Conservation (phyloP, 768 basidiomycete genomes). For the Brasilioporus rufonigricans region DNA sequence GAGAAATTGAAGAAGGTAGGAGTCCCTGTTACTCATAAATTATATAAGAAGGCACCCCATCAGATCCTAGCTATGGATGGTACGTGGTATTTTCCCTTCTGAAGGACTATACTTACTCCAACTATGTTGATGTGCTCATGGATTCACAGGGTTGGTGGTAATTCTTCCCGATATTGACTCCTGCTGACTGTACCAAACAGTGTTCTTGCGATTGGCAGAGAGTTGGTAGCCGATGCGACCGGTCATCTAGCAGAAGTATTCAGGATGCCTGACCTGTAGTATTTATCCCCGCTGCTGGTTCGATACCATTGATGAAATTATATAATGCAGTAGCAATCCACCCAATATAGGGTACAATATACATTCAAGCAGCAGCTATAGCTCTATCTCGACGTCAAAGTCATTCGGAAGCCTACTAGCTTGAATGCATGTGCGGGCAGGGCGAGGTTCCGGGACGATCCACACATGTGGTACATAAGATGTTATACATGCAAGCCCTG, state of each 20-base stretch:
- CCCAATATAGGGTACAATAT: too few relatives aligned
- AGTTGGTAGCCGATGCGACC: conserved; percentile 39
- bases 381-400: conserved; percentile 75
- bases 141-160: conserved; percentile 21
- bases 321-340: neutral
- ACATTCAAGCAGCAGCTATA: conserved; percentile 43
- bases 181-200: conserved; percentile 26
- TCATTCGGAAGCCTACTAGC: conserved; percentile 65
- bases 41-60: conserved; percentile 68
- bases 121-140: neutral
- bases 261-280: conserved; percentile 12
- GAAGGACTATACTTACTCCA: neutral
- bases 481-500: neutral
- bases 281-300: neutral
- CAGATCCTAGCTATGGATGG: conserved; percentile 77
- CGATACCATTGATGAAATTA: neutral
- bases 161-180: neutral
- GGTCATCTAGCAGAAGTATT: conserved; percentile 35
- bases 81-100: conserved; percentile 27
- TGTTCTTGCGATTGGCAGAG: conserved; percentile 36
- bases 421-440: conserved; percentile 75
- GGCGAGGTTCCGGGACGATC: conserved; percentile 57
- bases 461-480: conserved; percentile 14
- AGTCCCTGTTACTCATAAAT: conserved; percentile 50
- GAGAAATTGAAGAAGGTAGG: conserved; percentile 54